Evolutionary conservation across 2,329 filamentous ascomycete genomes (phyloP), one percentile per base, ranked within the genome.

Genomic region (Aspergillus sp.): DNA sequence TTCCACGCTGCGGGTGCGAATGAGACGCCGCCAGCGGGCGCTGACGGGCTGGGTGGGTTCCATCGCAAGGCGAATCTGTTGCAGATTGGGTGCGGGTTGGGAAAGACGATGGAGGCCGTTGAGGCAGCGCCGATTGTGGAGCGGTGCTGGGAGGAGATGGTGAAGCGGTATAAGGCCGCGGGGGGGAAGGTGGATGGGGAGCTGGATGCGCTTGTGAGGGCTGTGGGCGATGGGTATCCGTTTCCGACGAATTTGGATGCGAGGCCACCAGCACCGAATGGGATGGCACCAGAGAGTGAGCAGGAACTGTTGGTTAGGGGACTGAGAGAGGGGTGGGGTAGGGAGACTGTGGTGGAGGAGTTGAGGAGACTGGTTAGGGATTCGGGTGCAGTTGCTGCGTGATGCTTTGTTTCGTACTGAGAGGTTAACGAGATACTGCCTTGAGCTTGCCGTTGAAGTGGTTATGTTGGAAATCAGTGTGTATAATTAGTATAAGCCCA

Each of bases 1-100:
- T 84, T 86, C 60, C 85, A 88, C 66, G 85, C 85, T 1, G 85
- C 85, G 0, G 85, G 85, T 0, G 78, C 80, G 61, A 88, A 88
- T 63, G 64, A 70, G 15, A 76, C 74, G 2, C 57, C 58, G 13
- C 26, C 48, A 11, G 38, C 26, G 18, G 41, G 24, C 9, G 3
- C 53, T 0, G 42, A 26, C 2, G 51, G 53, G 3, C 66, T 68
- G 26, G 26, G 26, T 8, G 75, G 76, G 17, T 72, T 86, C 24
- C 68, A 82, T 22, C 78, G 85, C 1, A 80, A 79, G 30, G 85
- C 84, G n/a, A 88, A 88, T 65, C 68, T 88, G 9, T 62, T 88
- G 36, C 85, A 88, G 68, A 78, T 87, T 30, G 85, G 82, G 60
- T 82, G 80, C 58, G 83, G 84, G 0, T 84, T 88, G 64, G 85